phyloP scores from a whole-genome alignment of 2,329 filamentous ascomycete species.

The Rutstroemia sp. region DNA sequence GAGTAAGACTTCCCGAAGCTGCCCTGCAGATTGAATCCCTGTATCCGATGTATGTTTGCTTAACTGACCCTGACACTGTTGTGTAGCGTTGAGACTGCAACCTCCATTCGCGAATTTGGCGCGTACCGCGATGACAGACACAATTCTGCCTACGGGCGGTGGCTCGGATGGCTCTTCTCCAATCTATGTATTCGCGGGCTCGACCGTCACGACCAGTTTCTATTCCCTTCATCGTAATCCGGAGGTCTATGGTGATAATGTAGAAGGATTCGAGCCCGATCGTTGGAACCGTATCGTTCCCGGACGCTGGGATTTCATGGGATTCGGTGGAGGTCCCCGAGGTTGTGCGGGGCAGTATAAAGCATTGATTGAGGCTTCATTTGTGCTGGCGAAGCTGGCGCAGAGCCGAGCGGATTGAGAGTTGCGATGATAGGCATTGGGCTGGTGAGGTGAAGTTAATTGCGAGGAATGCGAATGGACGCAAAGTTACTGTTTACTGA shows the following conservation, averaged over 20 bases:
- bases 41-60: not conserved
- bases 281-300: constrained; percentile 58
- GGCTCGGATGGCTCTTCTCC: constrained; percentile 10
- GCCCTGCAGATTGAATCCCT: not conserved
- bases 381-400: constrained; percentile 12
- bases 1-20: not conserved
- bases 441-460: constrained; percentile 6
- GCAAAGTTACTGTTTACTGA: not conserved
- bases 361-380: constrained; percentile 12
- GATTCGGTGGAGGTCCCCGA: constrained; percentile 62
- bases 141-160: constrained; percentile 15
- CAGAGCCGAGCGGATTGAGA: constrained; percentile 8
- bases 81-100: not conserved
- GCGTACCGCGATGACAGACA: constrained; percentile 10
- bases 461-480: constrained; percentile 8
- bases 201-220: not conserved
- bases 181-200: constrained; percentile 12
- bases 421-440: constrained; percentile 6
- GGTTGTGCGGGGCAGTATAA: constrained; percentile 53
- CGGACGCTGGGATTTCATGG: constrained; percentile 56
- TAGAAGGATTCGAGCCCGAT: constrained; percentile 63
- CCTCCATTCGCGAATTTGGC: constrained; percentile 16
- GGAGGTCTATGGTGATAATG: constrained; percentile 59
- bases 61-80: rapidly evolving
- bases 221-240: constrained; percentile 2